Evolutionary conservation across 495 filamentous ascomycete genomes (phyloP).

Genomic region (Hypoxylon intermedium): DNA sequence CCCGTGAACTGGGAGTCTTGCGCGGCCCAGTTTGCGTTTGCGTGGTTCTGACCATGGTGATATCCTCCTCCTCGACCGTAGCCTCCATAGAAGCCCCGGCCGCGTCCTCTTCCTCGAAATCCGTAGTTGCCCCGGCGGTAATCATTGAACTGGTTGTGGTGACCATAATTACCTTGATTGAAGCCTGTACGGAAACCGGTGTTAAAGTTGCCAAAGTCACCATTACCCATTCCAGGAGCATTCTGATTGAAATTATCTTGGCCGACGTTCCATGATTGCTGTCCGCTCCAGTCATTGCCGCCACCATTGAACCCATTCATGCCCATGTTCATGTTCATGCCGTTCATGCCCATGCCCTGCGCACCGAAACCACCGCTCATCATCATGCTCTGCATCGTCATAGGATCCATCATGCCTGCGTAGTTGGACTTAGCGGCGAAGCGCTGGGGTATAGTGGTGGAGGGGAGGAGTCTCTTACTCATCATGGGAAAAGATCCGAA

Average conservation of each 20-base stretch:
- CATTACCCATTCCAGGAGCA: slow-evolving; percentile 74
- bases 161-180: slow-evolving; percentile 68
- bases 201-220: slow-evolving; percentile 83
- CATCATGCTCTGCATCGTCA: slow-evolving; percentile 90
- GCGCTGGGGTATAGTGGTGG: neutral
- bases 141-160: slow-evolving; percentile 67
- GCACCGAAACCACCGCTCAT: slow-evolving; percentile 77
- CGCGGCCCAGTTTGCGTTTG: slow-evolving; percentile 34
- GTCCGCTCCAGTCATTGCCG: slow-evolving; percentile 70
- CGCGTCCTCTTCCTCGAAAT: slow-evolving; percentile 69
- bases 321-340: slow-evolving; percentile 89
- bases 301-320: slow-evolving; percentile 78
- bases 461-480: slow-evolving; percentile 67
- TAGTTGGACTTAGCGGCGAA: slow-evolving; percentile 39
- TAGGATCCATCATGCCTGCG: slow-evolving; percentile 87
- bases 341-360: slow-evolving; percentile 88
- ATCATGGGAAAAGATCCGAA: slow-evolving; percentile 78
- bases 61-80: slow-evolving; percentile 51
- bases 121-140: slow-evolving; percentile 65
- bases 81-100: slow-evolving; percentile 61
- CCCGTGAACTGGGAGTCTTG: slow-evolving; percentile 42
- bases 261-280: slow-evolving; percentile 80
- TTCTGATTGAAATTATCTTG: slow-evolving; percentile 76
- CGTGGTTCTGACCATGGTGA: slow-evolving; percentile 44
- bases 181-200: slow-evolving; percentile 70